Evolutionary conservation across 192 early-diverging fungal genomes (phyloP).

Genomic region (Mortierella hygrophila): DNA sequence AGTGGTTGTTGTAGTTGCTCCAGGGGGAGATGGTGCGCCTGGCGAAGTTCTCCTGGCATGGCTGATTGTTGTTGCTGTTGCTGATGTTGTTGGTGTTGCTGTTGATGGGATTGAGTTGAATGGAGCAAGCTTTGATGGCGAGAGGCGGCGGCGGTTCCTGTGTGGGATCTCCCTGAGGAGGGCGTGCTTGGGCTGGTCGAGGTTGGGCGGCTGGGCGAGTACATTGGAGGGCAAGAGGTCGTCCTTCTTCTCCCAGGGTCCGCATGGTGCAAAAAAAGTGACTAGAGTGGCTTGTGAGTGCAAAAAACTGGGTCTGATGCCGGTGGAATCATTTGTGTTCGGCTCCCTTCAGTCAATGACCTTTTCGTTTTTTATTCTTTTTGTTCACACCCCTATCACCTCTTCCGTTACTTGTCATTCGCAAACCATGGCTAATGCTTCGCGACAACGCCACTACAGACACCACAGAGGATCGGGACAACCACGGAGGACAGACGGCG

Average conservation of each 20-base stretch:
- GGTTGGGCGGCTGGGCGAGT: constrained; percentile 51
- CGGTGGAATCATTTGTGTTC: too few relatives aligned
- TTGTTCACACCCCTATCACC: not conserved
- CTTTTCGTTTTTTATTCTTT: not conserved
- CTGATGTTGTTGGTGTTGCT: not conserved
- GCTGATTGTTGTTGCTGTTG: not conserved
- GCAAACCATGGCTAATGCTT: constrained; percentile 23
- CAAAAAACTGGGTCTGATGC: not conserved
- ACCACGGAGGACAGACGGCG: not conserved
- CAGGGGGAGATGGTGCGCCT: not conserved
- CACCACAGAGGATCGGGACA: constrained; percentile 19
- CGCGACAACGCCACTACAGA: constrained; percentile 31
- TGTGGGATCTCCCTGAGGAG: constrained; percentile 22
- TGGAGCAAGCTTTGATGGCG: not conserved
- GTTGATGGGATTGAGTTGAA: not conserved
- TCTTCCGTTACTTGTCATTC: not conserved
- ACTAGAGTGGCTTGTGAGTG: not conserved
- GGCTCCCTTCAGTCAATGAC: not conserved
- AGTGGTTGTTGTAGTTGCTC: constrained; percentile 11
- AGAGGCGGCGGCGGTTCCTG: constrained; percentile 13
- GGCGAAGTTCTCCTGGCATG: constrained; percentile 9
- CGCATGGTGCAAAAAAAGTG: not conserved
- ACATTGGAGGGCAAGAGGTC: constrained; percentile 22
- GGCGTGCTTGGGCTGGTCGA: constrained; percentile 48
- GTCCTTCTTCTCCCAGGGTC: not conserved